Evolutionary conservation across 805 yeast species (phyloP), one percentile per base, ranked within the genome.

Genomic region (Cyberlindnera mycetangii): DNA sequence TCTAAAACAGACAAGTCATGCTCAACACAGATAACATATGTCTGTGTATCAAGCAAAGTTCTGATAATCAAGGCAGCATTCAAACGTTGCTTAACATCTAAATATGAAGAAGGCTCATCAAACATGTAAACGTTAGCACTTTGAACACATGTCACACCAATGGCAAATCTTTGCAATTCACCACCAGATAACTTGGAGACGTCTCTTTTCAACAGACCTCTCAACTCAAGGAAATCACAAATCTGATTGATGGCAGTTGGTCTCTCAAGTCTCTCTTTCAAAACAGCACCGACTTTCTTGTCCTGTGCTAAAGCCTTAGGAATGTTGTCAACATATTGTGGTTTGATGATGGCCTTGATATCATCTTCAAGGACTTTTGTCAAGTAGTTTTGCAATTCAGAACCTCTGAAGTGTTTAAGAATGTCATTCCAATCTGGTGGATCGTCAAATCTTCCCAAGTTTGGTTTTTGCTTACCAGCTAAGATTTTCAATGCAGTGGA

Each of bases 381-480:
- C 72, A 93, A 88, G 67, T 83, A 93, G 69, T 93, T 93, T 69
- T 93, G 99, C 67, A 93, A 78, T 72, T 93, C 99, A 25, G 95
- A 85, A 55, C 99, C 99, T 75, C 99, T 84, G 76, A 90, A 93
- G 65, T 89, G 76, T 60, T 72, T 85, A 58, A 93, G 78, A 55
- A 93, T 88, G 48, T 88, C 97, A 65, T 84, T 86, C 99, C 99
- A 93, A 68, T 86, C 93, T 10, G 99, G 99, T 35, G 99, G 99
- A 61, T 86, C 86, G 53, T 93, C 99, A 64, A 74, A 93, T 59
- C 83, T 78, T 45, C 99, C 99, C 66, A 93, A 73, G 64, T 93
- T 93, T 56, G 99, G 99, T 69, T 89, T 93, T 68, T 90, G 95
- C 69, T 92, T 93, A 62, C 98, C 99, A 15, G 97, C 95, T 56